phyloP scores from a whole-genome alignment of 176 grass and related monocot species.

The Calamus simplicifolius region DNA sequence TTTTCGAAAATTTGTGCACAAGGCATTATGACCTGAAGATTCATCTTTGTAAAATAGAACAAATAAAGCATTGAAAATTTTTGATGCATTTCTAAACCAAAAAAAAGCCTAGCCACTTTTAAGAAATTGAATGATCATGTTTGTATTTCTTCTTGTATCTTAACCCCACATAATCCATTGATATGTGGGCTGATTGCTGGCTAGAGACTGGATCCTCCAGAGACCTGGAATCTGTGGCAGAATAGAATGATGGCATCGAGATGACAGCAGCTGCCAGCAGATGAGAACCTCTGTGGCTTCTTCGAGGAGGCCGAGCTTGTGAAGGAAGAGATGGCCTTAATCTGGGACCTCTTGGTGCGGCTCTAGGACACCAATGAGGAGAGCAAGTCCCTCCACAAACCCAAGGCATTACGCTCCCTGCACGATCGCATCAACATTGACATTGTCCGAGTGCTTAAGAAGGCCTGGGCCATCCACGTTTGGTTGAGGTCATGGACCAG shows the following conservation, averaged over 20 bases:
- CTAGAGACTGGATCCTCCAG: slow-evolving; percentile 23
- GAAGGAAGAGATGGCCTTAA: slow-evolving; percentile 75
- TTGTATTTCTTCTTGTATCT: too few species aligned
- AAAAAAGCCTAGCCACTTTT: too few species aligned
- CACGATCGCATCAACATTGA: slow-evolving; percentile 68
- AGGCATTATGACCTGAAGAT: too few species aligned
- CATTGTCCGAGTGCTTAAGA: slow-evolving; percentile 52
- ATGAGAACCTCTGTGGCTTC: slow-evolving; percentile 68
- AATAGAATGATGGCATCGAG: slow-evolving; percentile 21
- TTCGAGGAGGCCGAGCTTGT: slow-evolving; percentile 74
- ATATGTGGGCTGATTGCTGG: too few species aligned
- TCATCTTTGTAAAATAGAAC: too few species aligned
- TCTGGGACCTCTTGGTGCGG: slow-evolving; percentile 60
- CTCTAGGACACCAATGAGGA: slow-evolving; percentile 83
- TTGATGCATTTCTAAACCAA: too few species aligned
- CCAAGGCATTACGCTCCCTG: slow-evolving; percentile 60
- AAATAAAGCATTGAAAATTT: too few species aligned
- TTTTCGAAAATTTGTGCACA: too few species aligned
- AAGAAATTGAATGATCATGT: too few species aligned
- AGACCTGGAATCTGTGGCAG: slow-evolving; percentile 58
- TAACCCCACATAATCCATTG: too few species aligned
- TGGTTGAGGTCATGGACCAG: slow-evolving; percentile 63
- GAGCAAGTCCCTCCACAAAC: slow-evolving; percentile 72
- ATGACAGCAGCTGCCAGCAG: slow-evolving; percentile 27
- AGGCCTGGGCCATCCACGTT: slow-evolving; percentile 50